Evolutionary conservation across 148 eudicot species (phyloP).

Genomic region (Rhododendron simsii): DNA sequence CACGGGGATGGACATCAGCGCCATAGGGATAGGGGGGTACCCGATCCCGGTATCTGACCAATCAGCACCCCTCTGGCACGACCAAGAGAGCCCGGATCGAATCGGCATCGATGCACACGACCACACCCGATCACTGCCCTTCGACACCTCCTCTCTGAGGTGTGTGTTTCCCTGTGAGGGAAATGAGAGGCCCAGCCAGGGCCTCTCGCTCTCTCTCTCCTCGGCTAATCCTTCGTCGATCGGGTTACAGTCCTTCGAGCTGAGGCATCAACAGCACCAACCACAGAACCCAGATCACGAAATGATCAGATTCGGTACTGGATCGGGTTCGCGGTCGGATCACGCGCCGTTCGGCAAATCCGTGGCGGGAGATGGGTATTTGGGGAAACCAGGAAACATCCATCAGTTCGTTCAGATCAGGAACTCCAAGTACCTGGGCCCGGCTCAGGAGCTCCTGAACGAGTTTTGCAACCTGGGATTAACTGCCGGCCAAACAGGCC

Average conservation of each 20-base stretch:
- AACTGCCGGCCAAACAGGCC: constrained; percentile 28
- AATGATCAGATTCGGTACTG: constrained; percentile 18
- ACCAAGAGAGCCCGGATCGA: neutral
- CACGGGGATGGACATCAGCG: constrained; percentile 40
- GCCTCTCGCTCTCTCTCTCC: constrained; percentile 78
- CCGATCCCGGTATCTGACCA: constrained; percentile 8
- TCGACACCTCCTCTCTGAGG: constrained; percentile 48
- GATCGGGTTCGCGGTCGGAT: constrained; percentile 24
- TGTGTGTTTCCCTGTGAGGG: constrained; percentile 77
- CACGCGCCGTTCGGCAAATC: constrained; percentile 22
- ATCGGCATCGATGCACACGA: too few relatives aligned
- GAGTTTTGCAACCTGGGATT: constrained; percentile 73
- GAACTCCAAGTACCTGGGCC: constrained; percentile 68
- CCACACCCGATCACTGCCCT: constrained; percentile 11
- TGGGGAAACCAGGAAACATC: constrained; percentile 21
- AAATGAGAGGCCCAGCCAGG: constrained; percentile 90
- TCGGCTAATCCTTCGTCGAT: constrained; percentile 65
- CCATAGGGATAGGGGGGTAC: constrained; percentile 51
- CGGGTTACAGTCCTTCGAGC: constrained; percentile 74
- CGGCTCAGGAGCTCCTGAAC: constrained; percentile 71
- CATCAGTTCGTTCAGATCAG: constrained; percentile 37
- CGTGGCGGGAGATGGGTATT: constrained; percentile 23
- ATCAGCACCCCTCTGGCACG: constrained; percentile 16
- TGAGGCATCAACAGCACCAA: constrained; percentile 27
- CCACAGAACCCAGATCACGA: neutral